phyloP scores from a whole-genome alignment of 2,329 filamentous ascomycete genomes.

The Leptographium radiaticola region DNA sequence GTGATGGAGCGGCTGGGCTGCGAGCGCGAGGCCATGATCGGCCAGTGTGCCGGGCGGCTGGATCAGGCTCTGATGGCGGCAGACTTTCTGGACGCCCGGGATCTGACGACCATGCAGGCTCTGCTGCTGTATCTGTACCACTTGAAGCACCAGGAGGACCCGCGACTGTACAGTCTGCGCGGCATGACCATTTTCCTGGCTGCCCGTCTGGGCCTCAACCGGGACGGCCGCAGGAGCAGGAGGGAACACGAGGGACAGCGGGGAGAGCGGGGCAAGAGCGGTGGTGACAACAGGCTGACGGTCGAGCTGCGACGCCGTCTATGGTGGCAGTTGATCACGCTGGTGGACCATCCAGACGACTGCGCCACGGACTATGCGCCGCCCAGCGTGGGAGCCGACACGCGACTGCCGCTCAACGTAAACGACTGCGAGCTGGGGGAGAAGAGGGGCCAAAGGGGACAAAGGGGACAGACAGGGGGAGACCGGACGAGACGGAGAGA shows the following conservation, averaged over 20 bases:
- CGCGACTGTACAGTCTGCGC: slow-evolving; percentile 1
- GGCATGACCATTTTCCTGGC: slow-evolving; percentile 3
- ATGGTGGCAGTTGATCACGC: slow-evolving; percentile 4
- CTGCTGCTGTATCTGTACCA: slow-evolving; percentile 39
- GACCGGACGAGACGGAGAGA: neutral
- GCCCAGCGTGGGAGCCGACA: slow-evolving; percentile 22
- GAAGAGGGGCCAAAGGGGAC: neutral
- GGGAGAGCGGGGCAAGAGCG: neutral
- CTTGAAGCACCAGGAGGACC: slow-evolving; percentile 3
- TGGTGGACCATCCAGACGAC: slow-evolving; percentile 4
- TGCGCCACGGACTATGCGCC: slow-evolving; percentile 4
- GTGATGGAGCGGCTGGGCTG: slow-evolving; percentile 27
- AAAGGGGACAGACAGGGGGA: neutral
- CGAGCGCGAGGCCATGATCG: slow-evolving; percentile 30
- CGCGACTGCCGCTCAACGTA: slow-evolving; percentile 39
- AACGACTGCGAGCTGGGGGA: slow-evolving; percentile 29
- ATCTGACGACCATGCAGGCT: slow-evolving; percentile 46
- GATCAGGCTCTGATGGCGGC: slow-evolving; percentile 48
- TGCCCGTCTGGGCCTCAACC: slow-evolving; percentile 2
- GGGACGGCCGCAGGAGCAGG: neutral
- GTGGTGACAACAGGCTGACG: neutral
- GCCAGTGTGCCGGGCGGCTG: slow-evolving; percentile 35
- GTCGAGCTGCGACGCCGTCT: slow-evolving; percentile 1
- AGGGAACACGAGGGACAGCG: too few relatives aligned
- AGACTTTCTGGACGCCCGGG: slow-evolving; percentile 44